Evolutionary conservation across 257 asterid genomes (phyloP), one percentile per base, ranked within the genome.

Genomic region (Dorcoceras hygrometricum): DNA sequence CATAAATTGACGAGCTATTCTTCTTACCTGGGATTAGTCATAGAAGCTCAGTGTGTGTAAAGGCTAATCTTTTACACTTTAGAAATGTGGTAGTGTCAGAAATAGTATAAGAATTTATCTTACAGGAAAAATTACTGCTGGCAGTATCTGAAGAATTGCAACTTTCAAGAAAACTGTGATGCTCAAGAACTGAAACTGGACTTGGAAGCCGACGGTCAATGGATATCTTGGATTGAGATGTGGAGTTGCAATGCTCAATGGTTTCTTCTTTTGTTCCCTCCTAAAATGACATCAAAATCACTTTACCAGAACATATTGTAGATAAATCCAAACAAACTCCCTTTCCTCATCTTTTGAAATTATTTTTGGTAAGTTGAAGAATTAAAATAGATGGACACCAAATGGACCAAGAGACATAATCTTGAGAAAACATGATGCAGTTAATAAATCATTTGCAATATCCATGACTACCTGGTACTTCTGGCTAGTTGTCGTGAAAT

Each of bases 91-190:
- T 36, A 36, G 25, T 61, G 22, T 4, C 53, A 63, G 20, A 39
- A 28, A 54, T 29, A 28, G 48, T 23, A 65, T 63, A 43, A 43
- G 51, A 43, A 18, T 34, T 46, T 62, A n/a, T 65, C 76, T 72
- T 78, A 90, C 98, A 90, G 79, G 70, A 83, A 19, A 43, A 43
- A 69, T 66, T 72, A 78, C 87, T 84, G 25, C 82, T 87, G 23
- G 75, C 81, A 58, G 84, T 72, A 39, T 78, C 76, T 8, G 80
- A 70, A 54, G 91, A 85, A 68, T 75, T 80, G 79, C 75, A 78
- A 62, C 84, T 85, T 20, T 82, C 82, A 4, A 77, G 62, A 36
- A 67, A 59, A 16, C 80, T 73, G 56, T 79, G 77, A 32, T 65
- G 73, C 51, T 80, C 88, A 23, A 85, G 82, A 72, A 82, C 83